phyloP scores from a whole-genome alignment of 2,329 filamentous ascomycete species.

The Colletotrichum incanum region DNA sequence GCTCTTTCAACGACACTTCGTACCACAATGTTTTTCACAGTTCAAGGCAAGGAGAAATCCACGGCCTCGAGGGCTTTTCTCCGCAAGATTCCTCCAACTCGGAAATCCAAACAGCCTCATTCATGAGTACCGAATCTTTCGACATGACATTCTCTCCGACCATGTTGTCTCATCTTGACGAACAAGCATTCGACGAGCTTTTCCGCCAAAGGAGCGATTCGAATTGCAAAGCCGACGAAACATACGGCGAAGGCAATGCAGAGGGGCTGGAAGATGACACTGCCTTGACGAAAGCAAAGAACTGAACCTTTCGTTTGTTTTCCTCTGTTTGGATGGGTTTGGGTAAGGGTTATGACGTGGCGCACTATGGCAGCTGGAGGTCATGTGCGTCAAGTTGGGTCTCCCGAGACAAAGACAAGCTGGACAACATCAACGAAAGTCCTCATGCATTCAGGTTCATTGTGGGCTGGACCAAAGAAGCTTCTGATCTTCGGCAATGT shows the following conservation, averaged over 20 bases:
- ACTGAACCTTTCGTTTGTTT: not conserved
- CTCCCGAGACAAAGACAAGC: not conserved
- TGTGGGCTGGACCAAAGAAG: not conserved
- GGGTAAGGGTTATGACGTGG: not conserved
- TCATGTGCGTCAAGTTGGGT: not conserved
- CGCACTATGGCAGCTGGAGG: not conserved
- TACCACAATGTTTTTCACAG: slow-evolving; percentile 6
- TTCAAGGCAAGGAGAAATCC: slow-evolving; percentile 7
- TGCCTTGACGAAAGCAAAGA: not conserved
- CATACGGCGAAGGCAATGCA: not conserved
- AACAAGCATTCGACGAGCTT: slow-evolving; percentile 19
- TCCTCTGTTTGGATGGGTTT: not conserved
- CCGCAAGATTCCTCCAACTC: slow-evolving; percentile 1
- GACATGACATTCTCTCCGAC: slow-evolving; percentile 12
- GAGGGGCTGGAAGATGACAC: not conserved
- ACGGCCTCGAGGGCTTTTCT: slow-evolving; percentile 17
- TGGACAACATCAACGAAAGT: not conserved
- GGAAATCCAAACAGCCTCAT: not conserved
- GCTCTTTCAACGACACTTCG: slow-evolving; percentile 1
- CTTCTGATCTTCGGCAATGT: slow-evolving; percentile 23
- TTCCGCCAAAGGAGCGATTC: slow-evolving; percentile 10
- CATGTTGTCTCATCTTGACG: slow-evolving; percentile 21
- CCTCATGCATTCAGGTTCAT: not conserved
- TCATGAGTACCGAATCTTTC: slow-evolving; percentile 14
- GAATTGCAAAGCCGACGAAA: slow-evolving; percentile 3